Evolutionary conservation across 179 eudicot genomes (phyloP), one percentile per base, ranked within the genome.

Genomic region (Pouteria campechiana): DNA sequence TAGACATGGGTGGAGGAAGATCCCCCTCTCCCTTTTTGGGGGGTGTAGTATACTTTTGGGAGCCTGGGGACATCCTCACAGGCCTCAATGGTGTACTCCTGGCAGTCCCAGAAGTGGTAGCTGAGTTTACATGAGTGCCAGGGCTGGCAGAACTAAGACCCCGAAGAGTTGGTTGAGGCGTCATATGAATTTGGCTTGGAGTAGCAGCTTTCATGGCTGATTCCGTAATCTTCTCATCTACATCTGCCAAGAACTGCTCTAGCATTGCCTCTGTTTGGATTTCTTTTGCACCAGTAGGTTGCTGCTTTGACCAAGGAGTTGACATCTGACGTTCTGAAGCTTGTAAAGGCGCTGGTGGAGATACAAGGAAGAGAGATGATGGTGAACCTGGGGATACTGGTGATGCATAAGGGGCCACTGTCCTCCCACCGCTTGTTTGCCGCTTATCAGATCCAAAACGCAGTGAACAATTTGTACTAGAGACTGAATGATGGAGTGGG

Each of bases 11-110:
- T 28, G 84, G 65, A 29, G 97, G 93, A 57, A 81, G 66, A 32
- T 85, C 97, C 35, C 68, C 76, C 52, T 89, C 97, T 50, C 95
- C 95, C 70, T 85, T 89, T 61, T 89, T 89, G 3, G 97, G 95
- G 45, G 97, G 83, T 44, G 97, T 81, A 17, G 40, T 74, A 57
- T 69, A 85, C 67, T 85, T 89, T 67, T 89, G 97, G 25, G 95
- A 84, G 42, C 78, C 78, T 50, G 97, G 93, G 39, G 97, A 89
- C 89, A 89, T 81, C 42, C 89, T 68, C 52, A 89, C 95, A 41
- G 89, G 76, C 68, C 97, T 78, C 58, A 89, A 53, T 31, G 97
- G 93, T 20, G 94, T 87, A 50, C 86, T 83, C 61, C 97, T 81
- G 25, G 83, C 59, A 39, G 92, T 69, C 46, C 95, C 95, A 52